Percentiles rank a stretch among this genome's conserved stretches.
Conservation (phyloP, 768 basidiomycete genomes). For the Lactarius tabidus region DNA sequence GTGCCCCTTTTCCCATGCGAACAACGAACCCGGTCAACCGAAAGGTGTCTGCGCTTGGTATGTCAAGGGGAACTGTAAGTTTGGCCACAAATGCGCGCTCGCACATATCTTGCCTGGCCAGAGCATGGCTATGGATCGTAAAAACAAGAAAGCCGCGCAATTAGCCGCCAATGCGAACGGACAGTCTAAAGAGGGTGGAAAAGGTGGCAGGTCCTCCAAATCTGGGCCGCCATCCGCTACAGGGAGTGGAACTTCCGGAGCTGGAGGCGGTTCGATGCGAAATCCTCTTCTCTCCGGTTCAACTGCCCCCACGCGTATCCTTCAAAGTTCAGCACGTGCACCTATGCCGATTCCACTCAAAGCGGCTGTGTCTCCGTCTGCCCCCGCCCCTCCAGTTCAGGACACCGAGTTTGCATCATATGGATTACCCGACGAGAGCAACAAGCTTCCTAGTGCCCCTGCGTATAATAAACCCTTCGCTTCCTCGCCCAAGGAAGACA, state of each 20-base stretch:
- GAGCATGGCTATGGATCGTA: slow-evolving; percentile 91
- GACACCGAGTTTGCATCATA: slow-evolving; percentile 73
- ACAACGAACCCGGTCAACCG: slow-evolving; percentile 67
- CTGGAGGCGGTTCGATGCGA: slow-evolving; percentile 27
- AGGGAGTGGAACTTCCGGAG: slow-evolving; percentile 18
- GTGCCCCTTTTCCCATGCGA: slow-evolving; percentile 90
- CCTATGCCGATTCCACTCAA: slow-evolving; percentile 67
- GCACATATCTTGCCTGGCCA: slow-evolving; percentile 94
- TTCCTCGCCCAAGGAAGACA: slow-evolving; percentile 14
- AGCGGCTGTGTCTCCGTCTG: slow-evolving; percentile 68
- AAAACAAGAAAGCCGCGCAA: slow-evolving; percentile 94
- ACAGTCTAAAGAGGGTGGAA: slow-evolving; percentile 34
- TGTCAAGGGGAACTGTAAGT: slow-evolving; percentile 88
- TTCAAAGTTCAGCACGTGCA: slow-evolving; percentile 45
- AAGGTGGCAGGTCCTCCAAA: slow-evolving; percentile 35
- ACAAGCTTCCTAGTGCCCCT: slow-evolving; percentile 45
- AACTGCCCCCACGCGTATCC: slow-evolving; percentile 60
- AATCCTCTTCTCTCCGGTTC: slow-evolving; percentile 49
- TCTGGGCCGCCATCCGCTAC: slow-evolving; percentile 33
- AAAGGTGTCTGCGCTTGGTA: slow-evolving; percentile 88
- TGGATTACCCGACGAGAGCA: slow-evolving; percentile 57
- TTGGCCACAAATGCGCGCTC: slow-evolving; percentile 81
- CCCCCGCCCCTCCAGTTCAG: slow-evolving; percentile 72
- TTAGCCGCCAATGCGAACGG: slow-evolving; percentile 44
- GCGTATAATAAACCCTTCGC: slow-evolving; percentile 33